Conservation (phyloP, 2,329 filamentous ascomycete genomes). For the Davidsoniella virescens region DNA sequence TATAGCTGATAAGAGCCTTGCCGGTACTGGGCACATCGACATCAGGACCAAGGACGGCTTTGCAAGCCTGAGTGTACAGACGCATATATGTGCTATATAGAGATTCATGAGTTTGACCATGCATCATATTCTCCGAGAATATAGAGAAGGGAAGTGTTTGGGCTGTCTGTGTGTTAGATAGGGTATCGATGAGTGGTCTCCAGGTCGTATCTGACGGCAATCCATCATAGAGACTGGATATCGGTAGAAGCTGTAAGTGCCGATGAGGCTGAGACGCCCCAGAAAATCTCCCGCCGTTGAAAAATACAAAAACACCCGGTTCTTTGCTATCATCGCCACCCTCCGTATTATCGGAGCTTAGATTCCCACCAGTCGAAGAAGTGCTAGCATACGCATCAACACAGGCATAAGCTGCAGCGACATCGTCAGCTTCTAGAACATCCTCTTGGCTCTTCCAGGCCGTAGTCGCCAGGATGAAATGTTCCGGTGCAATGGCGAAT, state of each 20-base stretch:
- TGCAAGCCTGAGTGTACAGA: constrained; percentile 30
- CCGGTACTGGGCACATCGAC: constrained; percentile 20
- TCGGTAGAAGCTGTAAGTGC: constrained; percentile 55
- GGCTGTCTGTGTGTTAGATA: constrained; percentile 16
- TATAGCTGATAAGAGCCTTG: constrained; percentile 43
- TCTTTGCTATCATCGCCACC: constrained; percentile 17
- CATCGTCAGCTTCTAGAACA: constrained; percentile 41
- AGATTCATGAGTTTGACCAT: constrained; percentile 21
- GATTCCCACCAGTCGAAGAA: constrained; percentile 16
- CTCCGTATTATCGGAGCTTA: constrained; percentile 11
- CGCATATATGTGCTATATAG: constrained; percentile 29
- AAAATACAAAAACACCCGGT: constrained; percentile 41
- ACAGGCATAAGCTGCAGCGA: constrained; percentile 45
- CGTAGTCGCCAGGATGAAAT: constrained; percentile 57
- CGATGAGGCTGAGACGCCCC: constrained; percentile 58
- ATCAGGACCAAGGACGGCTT: constrained; percentile 20
- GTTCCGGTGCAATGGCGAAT: constrained; percentile 52
- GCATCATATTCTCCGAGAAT: constrained; percentile 25
- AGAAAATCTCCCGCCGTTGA: constrained; percentile 52
- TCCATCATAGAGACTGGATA: constrained; percentile 44
- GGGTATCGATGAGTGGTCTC: constrained; percentile 30
- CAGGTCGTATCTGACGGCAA: constrained; percentile 25
- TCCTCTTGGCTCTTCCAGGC: constrained; percentile 47
- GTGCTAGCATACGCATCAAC: constrained; percentile 34
- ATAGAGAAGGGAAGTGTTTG: constrained; percentile 26